phyloP scores from a whole-genome alignment of 768 basidiomycete species.

The Trametes maxima region DNA sequence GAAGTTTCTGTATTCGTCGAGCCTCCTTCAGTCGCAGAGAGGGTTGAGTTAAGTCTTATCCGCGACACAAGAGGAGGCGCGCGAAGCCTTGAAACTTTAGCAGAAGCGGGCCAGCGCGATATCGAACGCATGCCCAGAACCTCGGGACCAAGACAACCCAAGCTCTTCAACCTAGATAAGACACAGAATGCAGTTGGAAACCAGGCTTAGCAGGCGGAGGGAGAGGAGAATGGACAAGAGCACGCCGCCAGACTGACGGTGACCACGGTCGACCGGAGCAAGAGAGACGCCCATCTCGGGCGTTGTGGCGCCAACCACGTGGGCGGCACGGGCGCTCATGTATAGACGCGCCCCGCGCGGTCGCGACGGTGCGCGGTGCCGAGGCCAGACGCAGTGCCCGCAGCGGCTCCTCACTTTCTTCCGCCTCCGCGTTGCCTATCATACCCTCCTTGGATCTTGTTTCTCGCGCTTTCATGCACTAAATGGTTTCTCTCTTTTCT shows the following conservation, averaged over 20 bases:
- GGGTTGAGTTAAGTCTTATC: not conserved
- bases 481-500: conserved; percentile 44
- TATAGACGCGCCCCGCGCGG: not conserved
- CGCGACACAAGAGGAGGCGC: not conserved
- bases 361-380: conserved; percentile 8
- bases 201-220: not conserved
- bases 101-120: not conserved
- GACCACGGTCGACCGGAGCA: not conserved
- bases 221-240: not conserved
- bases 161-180: too few species aligned
- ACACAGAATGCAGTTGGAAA: not conserved
- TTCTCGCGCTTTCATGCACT: not conserved
- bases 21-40: not conserved
- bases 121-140: not conserved
- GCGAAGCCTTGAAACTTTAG: not conserved
- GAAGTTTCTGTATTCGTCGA: not conserved
- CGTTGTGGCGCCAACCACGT: not conserved
- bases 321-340: not conserved
- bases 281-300: not conserved
- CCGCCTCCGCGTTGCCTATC: not conserved
- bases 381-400: not conserved
- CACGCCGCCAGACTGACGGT: not conserved
- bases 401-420: not conserved
- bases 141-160: not conserved
- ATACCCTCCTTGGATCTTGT: not conserved